phyloP scores from a whole-genome alignment of 73 alveolate species.

The Effrenium voratum region DNA sequence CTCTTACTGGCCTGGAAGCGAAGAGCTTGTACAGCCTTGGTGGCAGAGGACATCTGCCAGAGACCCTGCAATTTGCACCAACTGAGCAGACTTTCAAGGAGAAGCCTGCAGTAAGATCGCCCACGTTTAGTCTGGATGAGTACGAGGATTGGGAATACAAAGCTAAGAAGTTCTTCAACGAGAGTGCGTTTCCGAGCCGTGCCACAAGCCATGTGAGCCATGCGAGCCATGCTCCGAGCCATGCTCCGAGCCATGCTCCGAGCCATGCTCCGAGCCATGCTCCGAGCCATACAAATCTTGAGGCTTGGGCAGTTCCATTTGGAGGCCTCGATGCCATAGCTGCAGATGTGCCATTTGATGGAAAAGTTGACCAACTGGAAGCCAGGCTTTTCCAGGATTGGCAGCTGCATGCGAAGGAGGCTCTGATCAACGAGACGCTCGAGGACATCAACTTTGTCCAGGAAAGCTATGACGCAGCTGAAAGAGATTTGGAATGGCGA shows the following conservation, averaged over 20 bases:
- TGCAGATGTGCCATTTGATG: too few relatives aligned
- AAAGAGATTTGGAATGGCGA: constrained; percentile 31
- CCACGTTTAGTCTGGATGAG: background rate
- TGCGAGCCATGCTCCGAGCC: too few relatives aligned
- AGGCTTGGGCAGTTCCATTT: too few relatives aligned
- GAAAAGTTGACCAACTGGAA: background rate
- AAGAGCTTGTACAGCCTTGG: background rate
- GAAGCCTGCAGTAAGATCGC: background rate
- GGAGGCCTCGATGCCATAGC: too few relatives aligned
- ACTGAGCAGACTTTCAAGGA: background rate
- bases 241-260: too few relatives aligned
- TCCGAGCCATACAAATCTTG: too few relatives aligned
- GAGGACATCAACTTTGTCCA: constrained; percentile 28
- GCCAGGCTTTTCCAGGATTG: background rate
- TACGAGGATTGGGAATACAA: constrained; percentile 15
- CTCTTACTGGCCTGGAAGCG: background rate
- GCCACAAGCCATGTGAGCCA: too few relatives aligned
- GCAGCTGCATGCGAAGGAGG: constrained; percentile 39
- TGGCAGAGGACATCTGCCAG: background rate
- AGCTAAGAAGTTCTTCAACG: background rate
- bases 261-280: too few relatives aligned
- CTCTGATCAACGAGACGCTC: constrained; percentile 24
- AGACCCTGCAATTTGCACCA: background rate
- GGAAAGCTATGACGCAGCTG: constrained; percentile 32
- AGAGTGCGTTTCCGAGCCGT: too few relatives aligned